Conservation (phyloP, 495 filamentous ascomycete species). For the Umbilicaria muhlenbergii region DNA sequence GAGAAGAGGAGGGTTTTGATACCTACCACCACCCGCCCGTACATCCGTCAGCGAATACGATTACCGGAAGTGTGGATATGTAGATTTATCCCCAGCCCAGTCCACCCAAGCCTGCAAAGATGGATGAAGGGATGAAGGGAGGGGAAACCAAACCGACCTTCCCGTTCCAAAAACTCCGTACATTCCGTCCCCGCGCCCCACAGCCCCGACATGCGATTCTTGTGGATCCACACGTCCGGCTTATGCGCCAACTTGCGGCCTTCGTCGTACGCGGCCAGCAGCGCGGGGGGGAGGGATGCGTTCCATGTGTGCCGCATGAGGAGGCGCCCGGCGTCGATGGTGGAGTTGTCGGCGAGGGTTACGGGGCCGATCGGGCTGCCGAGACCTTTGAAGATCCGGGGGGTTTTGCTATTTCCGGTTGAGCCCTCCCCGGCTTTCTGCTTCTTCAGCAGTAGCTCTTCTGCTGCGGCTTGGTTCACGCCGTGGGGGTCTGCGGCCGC, state of each 20-base stretch:
- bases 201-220: slow-evolving; percentile 41
- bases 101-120: too few relatives aligned
- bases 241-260: slow-evolving; percentile 10
- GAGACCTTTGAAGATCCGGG: slow-evolving; percentile 24
- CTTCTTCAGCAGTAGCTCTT: slow-evolving; percentile 8
- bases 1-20: slow-evolving; percentile 36
- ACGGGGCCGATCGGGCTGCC: slow-evolving; percentile 27
- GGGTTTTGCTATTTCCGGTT: slow-evolving; percentile 14
- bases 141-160: not conserved
- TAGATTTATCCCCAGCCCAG: too few relatives aligned
- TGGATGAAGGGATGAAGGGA: too few relatives aligned
- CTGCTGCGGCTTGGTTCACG: slow-evolving; percentile 4
- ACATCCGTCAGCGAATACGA: slow-evolving; percentile 18
- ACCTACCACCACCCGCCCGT: slow-evolving; percentile 5
- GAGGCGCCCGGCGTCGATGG: slow-evolving; percentile 26
- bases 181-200: slow-evolving; percentile 23
- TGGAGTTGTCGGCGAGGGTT: slow-evolving; percentile 20
- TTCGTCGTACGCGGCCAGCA: slow-evolving; percentile 23
- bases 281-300: slow-evolving; percentile 27
- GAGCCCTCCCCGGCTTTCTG: slow-evolving; percentile 8
- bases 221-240: slow-evolving; percentile 36
- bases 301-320: slow-evolving; percentile 41
- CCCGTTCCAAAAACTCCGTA: slow-evolving; percentile 20
- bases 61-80: too few relatives aligned
- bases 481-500: slow-evolving; percentile 16